These are phyloP conservation scores for Meripilus lineatus DNA, from an alignment of 1,284 basidiomycete genomes.

Conservation along the genomic window DNA sequence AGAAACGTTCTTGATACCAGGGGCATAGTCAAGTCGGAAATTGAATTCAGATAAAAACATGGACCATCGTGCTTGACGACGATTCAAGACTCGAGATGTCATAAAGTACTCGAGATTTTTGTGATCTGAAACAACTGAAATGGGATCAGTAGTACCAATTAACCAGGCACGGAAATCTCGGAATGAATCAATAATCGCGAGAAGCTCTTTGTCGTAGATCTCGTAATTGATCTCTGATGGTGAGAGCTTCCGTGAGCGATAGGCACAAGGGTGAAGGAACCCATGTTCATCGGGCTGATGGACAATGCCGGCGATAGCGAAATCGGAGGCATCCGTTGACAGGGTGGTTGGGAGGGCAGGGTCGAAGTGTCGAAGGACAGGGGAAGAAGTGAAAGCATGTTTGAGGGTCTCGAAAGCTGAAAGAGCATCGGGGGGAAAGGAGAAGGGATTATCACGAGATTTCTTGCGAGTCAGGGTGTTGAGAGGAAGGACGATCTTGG, in stretches of 20 bases:
- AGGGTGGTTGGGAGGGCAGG: constrained; percentile 20
- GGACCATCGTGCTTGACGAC: constrained; percentile 37
- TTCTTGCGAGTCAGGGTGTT: constrained; percentile 21
- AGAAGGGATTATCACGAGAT: constrained; percentile 9
- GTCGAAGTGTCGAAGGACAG: constrained; percentile 29
- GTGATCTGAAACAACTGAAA: constrained; percentile 30
- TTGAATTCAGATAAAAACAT: constrained; percentile 28
- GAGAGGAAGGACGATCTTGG: constrained; percentile 27
- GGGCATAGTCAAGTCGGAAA: neutral
- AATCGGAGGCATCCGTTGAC: constrained; percentile 21
- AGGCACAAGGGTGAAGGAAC: constrained; percentile 28
- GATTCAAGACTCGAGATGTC: constrained; percentile 27
- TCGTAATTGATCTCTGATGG: constrained; percentile 33
- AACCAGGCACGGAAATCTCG: constrained; percentile 28
- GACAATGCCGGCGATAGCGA: constrained; percentile 24
- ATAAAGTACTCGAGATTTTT: constrained; percentile 35
- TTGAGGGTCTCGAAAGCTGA: constrained; percentile 26
- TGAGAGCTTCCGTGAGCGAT: constrained; percentile 24
- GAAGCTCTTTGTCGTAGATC: constrained; percentile 34
- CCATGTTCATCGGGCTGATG: constrained; percentile 22
- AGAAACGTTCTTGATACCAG: constrained; percentile 9
- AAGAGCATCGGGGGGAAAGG: neutral
- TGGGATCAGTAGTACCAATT: constrained; percentile 18
- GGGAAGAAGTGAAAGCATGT: constrained; percentile 21
- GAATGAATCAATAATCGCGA: constrained; percentile 31